Evolutionary conservation across 345 rosid species (phyloP).

Genomic region (Salix arbutifolia): DNA sequence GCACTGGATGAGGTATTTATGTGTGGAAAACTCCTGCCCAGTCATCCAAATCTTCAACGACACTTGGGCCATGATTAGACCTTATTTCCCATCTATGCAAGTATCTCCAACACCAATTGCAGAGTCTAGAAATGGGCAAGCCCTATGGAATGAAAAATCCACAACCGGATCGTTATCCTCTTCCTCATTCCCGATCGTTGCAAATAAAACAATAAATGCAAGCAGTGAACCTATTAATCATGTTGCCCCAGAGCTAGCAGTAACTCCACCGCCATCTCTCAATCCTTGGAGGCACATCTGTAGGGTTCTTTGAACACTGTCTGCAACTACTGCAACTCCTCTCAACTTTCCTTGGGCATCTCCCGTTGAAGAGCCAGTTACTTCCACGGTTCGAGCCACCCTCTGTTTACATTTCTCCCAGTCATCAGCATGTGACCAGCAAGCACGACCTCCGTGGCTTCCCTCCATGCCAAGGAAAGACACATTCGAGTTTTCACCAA

Average conservation of each 20-base stretch:
- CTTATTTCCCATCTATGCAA: not conserved
- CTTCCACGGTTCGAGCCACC: constrained; percentile 66
- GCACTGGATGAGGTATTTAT: constrained; percentile 9
- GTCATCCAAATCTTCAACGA: not conserved
- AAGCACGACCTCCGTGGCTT: constrained; percentile 94
- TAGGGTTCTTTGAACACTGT: constrained; percentile 66
- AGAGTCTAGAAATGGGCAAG: not conserved
- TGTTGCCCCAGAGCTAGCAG: constrained; percentile 30
- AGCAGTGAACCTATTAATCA: constrained; percentile 1
- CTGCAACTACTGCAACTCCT: constrained; percentile 74
- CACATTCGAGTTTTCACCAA: constrained; percentile 59
- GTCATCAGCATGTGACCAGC: constrained; percentile 74
- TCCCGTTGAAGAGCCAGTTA: constrained; percentile 39
- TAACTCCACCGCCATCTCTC: constrained; percentile 44
- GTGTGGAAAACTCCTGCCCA: not conserved
- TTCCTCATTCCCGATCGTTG: not conserved
- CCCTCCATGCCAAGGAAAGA: constrained; percentile 89
- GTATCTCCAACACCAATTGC: not conserved
- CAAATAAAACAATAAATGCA: not conserved
- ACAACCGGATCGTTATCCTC: not conserved
- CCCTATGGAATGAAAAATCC: not conserved
- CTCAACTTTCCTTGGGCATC: constrained; percentile 78
- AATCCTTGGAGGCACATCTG: constrained; percentile 70
- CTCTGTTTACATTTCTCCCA: constrained; percentile 94
- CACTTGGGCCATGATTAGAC: not conserved